Base-by-base conservation (phyloP, 345 rosid genomes). In the Acer saccharum region DNA sequence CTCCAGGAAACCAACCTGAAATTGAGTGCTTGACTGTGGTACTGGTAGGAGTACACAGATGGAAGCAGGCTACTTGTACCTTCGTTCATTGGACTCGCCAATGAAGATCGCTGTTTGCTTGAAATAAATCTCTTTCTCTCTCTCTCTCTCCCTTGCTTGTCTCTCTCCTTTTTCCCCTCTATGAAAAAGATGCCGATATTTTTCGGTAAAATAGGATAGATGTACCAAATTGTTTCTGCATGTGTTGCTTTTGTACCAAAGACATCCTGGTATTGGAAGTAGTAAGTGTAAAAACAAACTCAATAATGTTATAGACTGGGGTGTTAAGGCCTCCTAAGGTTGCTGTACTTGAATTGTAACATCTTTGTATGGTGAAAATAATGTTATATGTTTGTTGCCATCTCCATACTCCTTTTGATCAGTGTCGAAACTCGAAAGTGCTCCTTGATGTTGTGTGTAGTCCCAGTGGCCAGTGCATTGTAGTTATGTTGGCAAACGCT, bases 61-160 rank as follows among this genome's bases (percentile, higher is more conserved):
- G 76, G 63, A 79, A 14, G 65, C 65, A 14, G 27, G 55, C 41
- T 65, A 43, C 74, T 1, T 21, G 21, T 10, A 27, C 8, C 63
- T 67, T 1, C 58, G 10, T 23, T 41, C 72, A 55, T 75, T 46
- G 66, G 41, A 63, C 18, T 63, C 4, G 13, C 68, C 68, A 1
- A 68, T 21, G 44, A 50, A 20, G 23, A 17, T 65, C 68, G n/a
- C 27, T 46, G 54, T 72, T 58, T 66, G 69, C 64, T 61, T 55
- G 50, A 68, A 77, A 83, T 75, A 75, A 71, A 57, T 35, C 18
- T 2, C 21, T 71, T 10, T 9, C 67, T 27, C 54, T 21, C 46
- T 12, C 35, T 13, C 10, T 27, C 65, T 50, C 65, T n/a, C 75
- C 2, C 2, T 10, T 8, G 46, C 46, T 43, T 43, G 46, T 9